Evolutionary conservation across 805 yeast species (phyloP), one percentile per base, ranked within the genome.

Genomic region (Sugiyamaella marilandica): DNA sequence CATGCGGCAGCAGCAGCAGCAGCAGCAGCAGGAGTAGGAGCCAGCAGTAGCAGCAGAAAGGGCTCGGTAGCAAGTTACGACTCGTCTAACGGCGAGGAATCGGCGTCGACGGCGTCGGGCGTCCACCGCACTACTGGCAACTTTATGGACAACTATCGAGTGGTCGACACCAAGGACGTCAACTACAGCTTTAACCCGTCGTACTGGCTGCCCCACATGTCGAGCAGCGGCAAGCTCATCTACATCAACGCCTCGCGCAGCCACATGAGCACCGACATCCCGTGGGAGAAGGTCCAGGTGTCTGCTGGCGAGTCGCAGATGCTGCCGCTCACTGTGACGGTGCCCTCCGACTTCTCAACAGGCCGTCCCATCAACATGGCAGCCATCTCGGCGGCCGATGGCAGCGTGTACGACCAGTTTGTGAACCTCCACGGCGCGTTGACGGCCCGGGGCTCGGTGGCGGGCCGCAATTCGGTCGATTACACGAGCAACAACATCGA

Each of bases 181-280:
- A 32, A 24, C 39, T 55, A 57, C 41, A 36, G 41, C 14, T 47
- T 49, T 43, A 36, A 53, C 18, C 57, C 62, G 5, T 45, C 61
- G 16, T 56, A 59, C 64, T 75, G 56, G 74, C 72, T 39, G 66
- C 73, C 58, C 55, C 74, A 57, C 61, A 63, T 54, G 16, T 58
- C 60, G 18, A 33, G 45, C 16, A 31, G 50, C 32, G 61, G 66
- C 7, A 58, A 60, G 8, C 53, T 63, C 36, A 47, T 53, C 32
- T 61, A 46, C 41, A 50, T 56, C 33, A 61, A 61, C 41, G 46
- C 64, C 7, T 52, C 32, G 14, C 24, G 61, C 10, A 48, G 41
- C 13, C 59, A 54, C 19, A 32, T 55, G 10, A 43, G 58, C 11
- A 47, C 36, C 10, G 54, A 56, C 10, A 46, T 61, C 10, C 64